Base-by-base conservation (phyloP, 2,329 filamentous ascomycete species). In the Parastagonospora avenae region DNA sequence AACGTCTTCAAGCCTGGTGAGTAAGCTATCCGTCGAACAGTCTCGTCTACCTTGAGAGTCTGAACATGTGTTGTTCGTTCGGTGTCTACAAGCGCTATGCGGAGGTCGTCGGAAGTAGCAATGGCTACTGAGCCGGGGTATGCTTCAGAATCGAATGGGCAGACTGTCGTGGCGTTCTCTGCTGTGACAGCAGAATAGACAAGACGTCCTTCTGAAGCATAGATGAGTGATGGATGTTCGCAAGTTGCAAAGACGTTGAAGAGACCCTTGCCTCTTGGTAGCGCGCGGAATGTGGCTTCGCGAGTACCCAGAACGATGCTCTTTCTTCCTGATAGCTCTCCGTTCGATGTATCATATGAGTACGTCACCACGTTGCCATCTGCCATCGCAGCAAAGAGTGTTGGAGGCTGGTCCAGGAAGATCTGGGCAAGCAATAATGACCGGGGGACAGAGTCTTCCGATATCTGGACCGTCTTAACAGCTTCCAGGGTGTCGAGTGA, bases 181-280 rank as follows among this genome's bases (percentile, higher is more conserved):
- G 92, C 91, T 10, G 93, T 96, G 1, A 97, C 91, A 1, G 94
- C 92, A 4, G 92, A 96, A 75, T 95, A 99, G 1, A 96, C 86
- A 35, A 97, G 88, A 16, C 92, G 84, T 1, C 90, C 91, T 68
- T 97, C 92, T 0, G 87, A 86, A 8, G 89, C 90, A 68, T 99
- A 97, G 42, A 99, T 96, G 47, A 99, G 76, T 57, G 91, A 97
- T 0, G 94, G 90, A 67, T 97, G 91, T 65, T 99, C 94, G 50
- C 92, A 96, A 0, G 91, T 96, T 0, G 92, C 91, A 70, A 99
- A 96, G 0, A 99, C 87, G 62, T 90, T 95, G 68, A 82, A 89
- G 0, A 91, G 77, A 0, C 73, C 80, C 45, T 87, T 78, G 1
- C 79, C 79, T 43, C 87, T 83, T 0, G 92, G 90, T 2, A 99